Base-by-base conservation (phyloP, 768 basidiomycete species). In the Baorangia bicolor region DNA sequence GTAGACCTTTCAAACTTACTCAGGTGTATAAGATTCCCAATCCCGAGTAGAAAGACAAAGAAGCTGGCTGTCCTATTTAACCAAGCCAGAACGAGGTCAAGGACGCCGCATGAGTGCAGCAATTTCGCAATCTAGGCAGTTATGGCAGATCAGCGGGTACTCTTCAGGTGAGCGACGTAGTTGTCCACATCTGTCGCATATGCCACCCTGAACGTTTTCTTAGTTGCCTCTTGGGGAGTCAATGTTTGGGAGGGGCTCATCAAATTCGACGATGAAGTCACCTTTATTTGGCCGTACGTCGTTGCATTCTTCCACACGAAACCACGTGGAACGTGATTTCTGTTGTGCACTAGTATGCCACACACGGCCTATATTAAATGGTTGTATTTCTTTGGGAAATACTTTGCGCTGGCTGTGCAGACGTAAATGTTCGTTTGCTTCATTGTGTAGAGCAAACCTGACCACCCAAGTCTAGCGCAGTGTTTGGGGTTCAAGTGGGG, bases 351-450 rank as follows among this genome's bases (percentile, higher is more conserved):
- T 30, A 69, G 68, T 13, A 62, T 64, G 54, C 40, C 69, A 9
- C 8, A 7, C 4, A 49, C 8, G 10, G 57, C 64, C 2, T 44
- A 49, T 27, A 30, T 64, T 39, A 70, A 70, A 43, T 70, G 66
- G 69, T 10, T 70, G n/a, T 69, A 63, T 43, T 23, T 70, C 18
- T 59, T 68, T 43, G 55, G 55, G 5, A 70, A 55, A 49, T 70
- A 64, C 20, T 49, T 57, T 31, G 56, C 50, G 6, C 12, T 70
- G 12, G n/a, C 12, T 3, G 1, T 53, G 4, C 69, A 66, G 33
- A 60, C 55, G 69, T 66, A 38, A 55, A 14, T 43, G 9, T 20
- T 14, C 1, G 9, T 44, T 28, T 16, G 18, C 14, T 44, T 42
- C 20, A 5, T 13, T 8, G 18, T 28, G 1, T 6, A 8, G 13